phyloP scores from a whole-genome alignment of 2,329 filamentous ascomycete species.

The Aspergillus tubingensis region DNA sequence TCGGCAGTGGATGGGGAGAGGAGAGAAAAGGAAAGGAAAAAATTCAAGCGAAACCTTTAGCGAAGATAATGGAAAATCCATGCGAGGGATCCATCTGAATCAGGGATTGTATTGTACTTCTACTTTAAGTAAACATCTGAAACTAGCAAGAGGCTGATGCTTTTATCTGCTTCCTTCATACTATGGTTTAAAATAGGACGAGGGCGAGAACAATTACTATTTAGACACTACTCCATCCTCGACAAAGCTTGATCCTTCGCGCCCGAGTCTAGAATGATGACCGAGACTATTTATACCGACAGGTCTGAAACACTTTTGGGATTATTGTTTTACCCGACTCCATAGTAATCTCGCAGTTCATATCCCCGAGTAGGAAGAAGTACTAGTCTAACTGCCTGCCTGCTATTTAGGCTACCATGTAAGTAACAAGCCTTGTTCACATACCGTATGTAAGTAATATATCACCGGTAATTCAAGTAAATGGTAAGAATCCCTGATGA shows the following conservation, averaged over 20 bases:
- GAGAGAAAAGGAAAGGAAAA: background rate
- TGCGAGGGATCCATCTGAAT: background rate
- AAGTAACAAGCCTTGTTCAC: background rate
- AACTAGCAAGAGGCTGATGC: background rate
- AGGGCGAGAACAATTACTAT: background rate
- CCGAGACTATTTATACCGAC: background rate
- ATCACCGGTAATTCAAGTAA: background rate
- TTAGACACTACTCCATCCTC: background rate
- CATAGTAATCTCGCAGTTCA: background rate
- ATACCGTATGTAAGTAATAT: background rate
- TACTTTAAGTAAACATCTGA: background rate
- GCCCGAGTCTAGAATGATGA: background rate
- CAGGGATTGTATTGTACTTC: background rate
- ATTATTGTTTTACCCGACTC: background rate
- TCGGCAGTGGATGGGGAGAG: background rate
- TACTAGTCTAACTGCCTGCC: too few relatives aligned
- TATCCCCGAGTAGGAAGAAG: background rate
- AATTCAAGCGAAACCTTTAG: background rate
- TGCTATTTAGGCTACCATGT: background rate
- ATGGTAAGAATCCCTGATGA: background rate
- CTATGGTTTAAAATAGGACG: background rate
- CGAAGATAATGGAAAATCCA: background rate
- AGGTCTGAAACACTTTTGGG: background rate
- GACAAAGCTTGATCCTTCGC: constrained; percentile 1
- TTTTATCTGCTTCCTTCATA: background rate